phyloP scores from a whole-genome alignment of 2,329 filamentous ascomycete species.

The Bipolaris cookei region DNA sequence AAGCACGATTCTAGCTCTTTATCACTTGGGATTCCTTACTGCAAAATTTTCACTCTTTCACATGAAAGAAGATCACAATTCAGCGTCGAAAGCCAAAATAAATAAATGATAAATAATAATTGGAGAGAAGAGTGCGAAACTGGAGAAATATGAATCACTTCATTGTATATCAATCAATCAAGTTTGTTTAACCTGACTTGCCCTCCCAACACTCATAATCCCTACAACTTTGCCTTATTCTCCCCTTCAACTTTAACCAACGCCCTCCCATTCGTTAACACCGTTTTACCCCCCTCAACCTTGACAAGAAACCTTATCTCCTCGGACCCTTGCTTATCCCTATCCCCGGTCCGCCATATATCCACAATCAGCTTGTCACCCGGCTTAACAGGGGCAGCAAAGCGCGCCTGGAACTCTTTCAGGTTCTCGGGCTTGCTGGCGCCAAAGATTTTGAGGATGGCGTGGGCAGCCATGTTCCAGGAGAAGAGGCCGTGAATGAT shows the following conservation, averaged over 20 bases:
- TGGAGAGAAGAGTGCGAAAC: no score
- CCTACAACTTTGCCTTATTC: conserved; percentile 48
- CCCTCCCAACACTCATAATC: not conserved
- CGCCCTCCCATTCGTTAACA: conserved; percentile 84
- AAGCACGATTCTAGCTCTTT: not conserved
- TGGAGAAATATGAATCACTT: no score
- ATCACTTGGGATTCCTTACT: no score
- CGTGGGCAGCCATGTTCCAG: conserved; percentile 81
- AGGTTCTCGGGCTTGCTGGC: conserved; percentile 80
- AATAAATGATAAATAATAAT: no score
- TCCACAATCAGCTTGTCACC: conserved; percentile 82
- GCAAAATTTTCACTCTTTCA: no score
- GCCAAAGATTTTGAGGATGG: conserved; percentile 74
- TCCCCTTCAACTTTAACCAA: conserved; percentile 69
- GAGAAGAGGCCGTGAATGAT: conserved; percentile 91
- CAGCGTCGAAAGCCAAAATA: no score
- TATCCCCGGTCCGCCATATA: conserved; percentile 78
- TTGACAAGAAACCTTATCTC: conserved; percentile 81
- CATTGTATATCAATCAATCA: no score
- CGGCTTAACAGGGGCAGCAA: conserved; percentile 82
- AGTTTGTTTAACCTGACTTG: no score
- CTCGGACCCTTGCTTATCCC: conserved; percentile 70
- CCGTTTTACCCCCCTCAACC: conserved; percentile 81
- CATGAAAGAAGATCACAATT: no score
- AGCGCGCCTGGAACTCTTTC: conserved; percentile 86